A percentile compares a stretch with the other conserved stretches of the same genome.
These are phyloP conservation scores for Sporisorium graminicola DNA, from an alignment of 1,284 basidiomycete species.

Conservation along the genomic window DNA sequence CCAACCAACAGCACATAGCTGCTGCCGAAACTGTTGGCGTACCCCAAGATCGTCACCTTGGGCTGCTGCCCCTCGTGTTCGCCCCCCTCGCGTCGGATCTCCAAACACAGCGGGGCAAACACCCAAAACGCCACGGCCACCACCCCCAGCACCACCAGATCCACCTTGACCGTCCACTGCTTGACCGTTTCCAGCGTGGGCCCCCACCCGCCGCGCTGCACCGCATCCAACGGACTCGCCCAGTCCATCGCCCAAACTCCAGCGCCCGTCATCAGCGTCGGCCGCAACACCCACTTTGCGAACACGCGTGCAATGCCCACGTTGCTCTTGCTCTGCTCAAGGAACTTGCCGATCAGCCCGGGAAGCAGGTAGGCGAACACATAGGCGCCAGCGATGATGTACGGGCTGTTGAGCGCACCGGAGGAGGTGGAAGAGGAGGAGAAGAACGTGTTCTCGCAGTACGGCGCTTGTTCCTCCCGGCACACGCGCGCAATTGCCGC, in stretches of 20 bases:
- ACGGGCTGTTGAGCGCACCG: slow-evolving; percentile 55
- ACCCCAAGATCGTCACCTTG: slow-evolving; percentile 80
- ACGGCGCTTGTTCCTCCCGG: slow-evolving; percentile 92
- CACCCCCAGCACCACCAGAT: slow-evolving; percentile 36
- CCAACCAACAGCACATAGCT: slow-evolving; percentile 86
- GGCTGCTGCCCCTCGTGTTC: slow-evolving; percentile 6
- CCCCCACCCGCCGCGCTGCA: slow-evolving; percentile 16
- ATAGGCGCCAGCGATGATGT: slow-evolving; percentile 48
- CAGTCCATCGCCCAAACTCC: slow-evolving; percentile 65
- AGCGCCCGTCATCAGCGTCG: slow-evolving; percentile 54
- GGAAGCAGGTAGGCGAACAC: slow-evolving; percentile 50
- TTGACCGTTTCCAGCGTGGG: slow-evolving; percentile 47
- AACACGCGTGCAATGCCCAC: slow-evolving; percentile 55
- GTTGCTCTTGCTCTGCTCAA: slow-evolving; percentile 49
- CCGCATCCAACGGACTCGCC: slow-evolving; percentile 23
- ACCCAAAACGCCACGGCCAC: slow-evolving; percentile 56
- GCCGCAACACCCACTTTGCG: slow-evolving; percentile 56
- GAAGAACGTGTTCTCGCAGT: slow-evolving; percentile 78
- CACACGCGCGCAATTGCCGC: slow-evolving; percentile 85
- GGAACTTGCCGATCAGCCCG: slow-evolving; percentile 25
- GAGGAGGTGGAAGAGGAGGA: slow-evolving; percentile 28
- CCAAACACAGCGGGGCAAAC: slow-evolving; percentile 63
- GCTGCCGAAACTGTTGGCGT: slow-evolving; percentile 89
- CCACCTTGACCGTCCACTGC: slow-evolving; percentile 39
- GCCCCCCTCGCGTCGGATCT: slow-evolving; percentile 47